phyloP scores from a whole-genome alignment of 768 basidiomycete species.

The Pleurotus djamor region DNA sequence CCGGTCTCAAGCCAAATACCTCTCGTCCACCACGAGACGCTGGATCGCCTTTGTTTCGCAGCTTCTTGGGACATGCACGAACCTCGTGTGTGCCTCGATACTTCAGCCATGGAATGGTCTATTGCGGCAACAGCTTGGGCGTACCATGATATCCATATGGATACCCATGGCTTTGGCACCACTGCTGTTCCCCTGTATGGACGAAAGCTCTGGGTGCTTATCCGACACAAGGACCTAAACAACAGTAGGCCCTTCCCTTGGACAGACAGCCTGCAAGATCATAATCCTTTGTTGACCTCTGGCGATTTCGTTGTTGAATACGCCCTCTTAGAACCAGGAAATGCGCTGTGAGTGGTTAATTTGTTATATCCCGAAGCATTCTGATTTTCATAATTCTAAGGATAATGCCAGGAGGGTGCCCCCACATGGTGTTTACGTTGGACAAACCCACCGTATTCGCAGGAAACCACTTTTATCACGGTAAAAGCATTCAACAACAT shows the following conservation, averaged over 20 bases:
- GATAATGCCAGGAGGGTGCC: neutral
- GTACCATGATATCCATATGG: neutral
- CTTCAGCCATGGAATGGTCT: neutral
- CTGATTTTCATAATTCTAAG: neutral
- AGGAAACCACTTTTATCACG: neutral
- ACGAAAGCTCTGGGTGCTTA: neutral
- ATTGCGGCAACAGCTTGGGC: neutral
- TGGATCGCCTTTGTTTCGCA: neutral
- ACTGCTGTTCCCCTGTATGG: neutral
- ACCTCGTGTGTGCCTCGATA: neutral
- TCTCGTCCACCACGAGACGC: neutral
- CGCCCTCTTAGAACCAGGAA: neutral
- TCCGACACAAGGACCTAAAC: neutral
- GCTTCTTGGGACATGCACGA: neutral
- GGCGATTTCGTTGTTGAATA: neutral
- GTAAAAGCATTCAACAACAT: neutral
- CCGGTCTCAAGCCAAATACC: neutral
- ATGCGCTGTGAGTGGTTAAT: neutral
- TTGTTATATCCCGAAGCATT: neutral
- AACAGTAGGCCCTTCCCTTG: neutral
- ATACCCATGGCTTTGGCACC: neutral
- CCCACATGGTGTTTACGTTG: neutral
- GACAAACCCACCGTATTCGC: neutral
- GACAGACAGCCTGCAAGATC: neutral
- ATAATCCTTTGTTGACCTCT: neutral